Base-by-base conservation (phyloP, 2,329 filamentous ascomycete species). In the Stylonectria norvegica region DNA sequence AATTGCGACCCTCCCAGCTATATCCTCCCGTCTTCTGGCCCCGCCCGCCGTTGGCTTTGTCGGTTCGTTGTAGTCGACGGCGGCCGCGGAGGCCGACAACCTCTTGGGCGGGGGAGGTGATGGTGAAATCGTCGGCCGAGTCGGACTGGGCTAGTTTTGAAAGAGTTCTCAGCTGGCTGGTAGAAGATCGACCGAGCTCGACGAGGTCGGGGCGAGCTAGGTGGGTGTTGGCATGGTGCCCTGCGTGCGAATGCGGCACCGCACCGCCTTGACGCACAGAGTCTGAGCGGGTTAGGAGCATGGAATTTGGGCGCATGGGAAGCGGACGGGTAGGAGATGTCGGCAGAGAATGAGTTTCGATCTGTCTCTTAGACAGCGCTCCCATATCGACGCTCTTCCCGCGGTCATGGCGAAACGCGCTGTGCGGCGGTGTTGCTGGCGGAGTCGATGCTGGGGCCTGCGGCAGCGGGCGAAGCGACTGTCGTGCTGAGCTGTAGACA, bases 51-150 rank as follows among this genome's bases (percentile, higher is more conserved):
- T 68, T 66, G 14, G 68, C 68, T 51, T 75, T 80, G 47, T 78
- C 78, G 18, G 78, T 76, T 48, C 89, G 77, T 64, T 96, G 93
- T 38, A 98, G 68, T 53, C 82, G 83, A 47, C 90, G 78, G 36
- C 94, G 81, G 15, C 93, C 91, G 49, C 89, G 83, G 29, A 98
- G 70, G 25, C 93, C 93, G 15, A 85, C 82, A 2, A 98, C 93
- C 60, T 96, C 89, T 58, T 94, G 86, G 12, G 84, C 82, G 1
- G 85, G 77, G 0, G 82, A 81, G 34, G 81, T 84, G 40, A 96
- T 85, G 31, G 81, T 77, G 53, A 97, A 90, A 29, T 94, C 89
- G 22, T 91, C 86, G 1, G 81, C 78, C 8, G 83, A 80, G 3
- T 79, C 83, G 32, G 81, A 81, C 55, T 91, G 79, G 1, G 89